A percentile compares a stretch with the other conserved stretches of the same genome.
These are phyloP conservation scores for Aeminium ludgeri DNA, from an alignment of 495 filamentous ascomycete genomes.

Conservation along the genomic window DNA sequence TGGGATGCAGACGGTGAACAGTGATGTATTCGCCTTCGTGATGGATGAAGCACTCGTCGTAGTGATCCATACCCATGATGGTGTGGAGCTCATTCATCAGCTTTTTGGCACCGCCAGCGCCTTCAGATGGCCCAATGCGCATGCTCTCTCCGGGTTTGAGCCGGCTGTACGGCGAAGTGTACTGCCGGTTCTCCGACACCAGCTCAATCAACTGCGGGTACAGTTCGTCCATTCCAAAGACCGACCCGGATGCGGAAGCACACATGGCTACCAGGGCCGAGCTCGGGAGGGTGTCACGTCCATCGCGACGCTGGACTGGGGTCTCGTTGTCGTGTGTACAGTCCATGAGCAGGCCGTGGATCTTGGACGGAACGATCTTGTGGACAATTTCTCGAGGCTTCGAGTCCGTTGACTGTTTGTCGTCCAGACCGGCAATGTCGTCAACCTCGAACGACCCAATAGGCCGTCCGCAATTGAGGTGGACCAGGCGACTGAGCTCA, in stretches of 20 bases:
- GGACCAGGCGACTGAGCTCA: conserved; percentile 79
- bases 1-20: conserved; percentile 84
- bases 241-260: conserved; percentile 78
- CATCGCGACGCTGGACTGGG: conserved; percentile 89
- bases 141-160: conserved; percentile 36
- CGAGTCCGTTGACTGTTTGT: conserved; percentile 23
- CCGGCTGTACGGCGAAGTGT: conserved; percentile 52
- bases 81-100: conserved; percentile 83
- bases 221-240: conserved; percentile 97
- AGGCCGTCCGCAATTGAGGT: conserved; percentile 82
- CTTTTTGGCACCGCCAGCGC: conserved; percentile 79
- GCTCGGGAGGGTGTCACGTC: conserved; percentile 87
- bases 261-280: conserved; percentile 93
- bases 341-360: conserved; percentile 95
- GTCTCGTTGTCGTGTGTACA: conserved; percentile 98
- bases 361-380: conserved; percentile 59
- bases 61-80: conserved; percentile 83
- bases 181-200: conserved; percentile 69
- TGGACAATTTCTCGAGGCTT: conserved; percentile 42
- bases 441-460: conserved; percentile 94
- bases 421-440: conserved; percentile 25
- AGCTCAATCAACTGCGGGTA: conserved; percentile 85
- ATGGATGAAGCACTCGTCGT: conserved; percentile 89
- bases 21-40: conserved; percentile 93
- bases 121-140: conserved; percentile 29